Conservation (phyloP, 106 monocot genomes). For the Dendrobium huoshanense region DNA sequence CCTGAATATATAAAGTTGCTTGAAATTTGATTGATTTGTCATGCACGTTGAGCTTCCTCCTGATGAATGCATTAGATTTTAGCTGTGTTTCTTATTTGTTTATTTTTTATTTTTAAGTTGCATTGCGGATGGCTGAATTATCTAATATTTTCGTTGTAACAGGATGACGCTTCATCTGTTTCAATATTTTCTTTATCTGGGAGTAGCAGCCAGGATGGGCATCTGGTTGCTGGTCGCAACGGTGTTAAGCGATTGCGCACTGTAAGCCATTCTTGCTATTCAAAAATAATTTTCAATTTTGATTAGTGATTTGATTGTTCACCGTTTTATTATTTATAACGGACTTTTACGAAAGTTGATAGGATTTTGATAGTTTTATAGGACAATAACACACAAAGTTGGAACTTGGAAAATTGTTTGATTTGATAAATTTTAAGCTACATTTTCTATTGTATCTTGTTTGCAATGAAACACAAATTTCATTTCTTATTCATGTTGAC, state of each 20-base stretch:
- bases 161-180: constrained; percentile 94
- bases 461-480: not conserved
- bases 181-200: constrained; percentile 95
- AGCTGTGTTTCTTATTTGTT: not conserved
- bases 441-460: not conserved
- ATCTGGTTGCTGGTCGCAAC: constrained; percentile 82
- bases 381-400: not conserved
- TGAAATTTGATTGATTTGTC: not conserved
- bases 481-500: not conserved
- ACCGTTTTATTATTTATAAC: not conserved
- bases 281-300: not conserved
- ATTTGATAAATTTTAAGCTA: not conserved
- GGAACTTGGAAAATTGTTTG: not conserved
- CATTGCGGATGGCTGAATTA: constrained; percentile 1
- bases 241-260: constrained; percentile 88
- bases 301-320: not conserved
- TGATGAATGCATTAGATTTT: not conserved
- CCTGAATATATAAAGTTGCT: not conserved
- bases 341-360: not conserved
- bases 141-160: constrained; percentile 13
- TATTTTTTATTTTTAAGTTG: not conserved
- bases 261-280: constrained; percentile 29
- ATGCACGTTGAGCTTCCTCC: not conserved
- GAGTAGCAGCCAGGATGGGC: constrained; percentile 78
- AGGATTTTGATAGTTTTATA: not conserved